phyloP scores from a whole-genome alignment of 768 basidiomycete species.

The Mrakia blollopis region DNA sequence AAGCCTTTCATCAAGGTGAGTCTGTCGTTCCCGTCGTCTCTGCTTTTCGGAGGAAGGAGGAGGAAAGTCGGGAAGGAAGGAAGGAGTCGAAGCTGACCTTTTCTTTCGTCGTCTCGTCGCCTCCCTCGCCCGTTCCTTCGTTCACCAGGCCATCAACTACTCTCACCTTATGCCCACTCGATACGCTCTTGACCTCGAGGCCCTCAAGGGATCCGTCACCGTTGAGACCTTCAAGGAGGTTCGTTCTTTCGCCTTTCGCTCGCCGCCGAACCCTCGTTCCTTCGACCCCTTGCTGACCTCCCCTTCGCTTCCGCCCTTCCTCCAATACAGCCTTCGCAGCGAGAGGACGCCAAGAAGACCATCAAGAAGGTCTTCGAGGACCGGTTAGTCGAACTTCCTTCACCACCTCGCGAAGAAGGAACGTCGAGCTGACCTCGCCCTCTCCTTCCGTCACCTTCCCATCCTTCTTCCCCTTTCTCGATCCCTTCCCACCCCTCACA shows the following conservation, averaged over 20 bases:
- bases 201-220: constrained; percentile 77
- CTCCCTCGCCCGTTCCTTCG: neutral
- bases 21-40: constrained; percentile 19
- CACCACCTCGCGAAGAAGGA: neutral
- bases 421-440: neutral
- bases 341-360: constrained; percentile 89
- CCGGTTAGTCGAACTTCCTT: constrained; percentile 56
- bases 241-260: constrained; percentile 32
- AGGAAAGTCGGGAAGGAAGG: neutral
- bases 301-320: neutral
- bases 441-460: neutral
- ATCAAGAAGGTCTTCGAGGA: constrained; percentile 97
- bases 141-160: constrained; percentile 83
- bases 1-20: constrained; percentile 99
- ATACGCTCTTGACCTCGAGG: constrained; percentile 94
- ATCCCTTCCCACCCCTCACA: neutral
- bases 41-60: no score
- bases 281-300: neutral
- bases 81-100: neutral
- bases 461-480: neutral
- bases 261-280: neutral
- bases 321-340: constrained; percentile 60
- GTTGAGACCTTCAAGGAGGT: constrained; percentile 89
- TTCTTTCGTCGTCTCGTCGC: neutral
- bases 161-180: constrained; percentile 99